Conservation (phyloP, 108 stramenopile species). For the Aurantiochytrium sp. region DNA sequence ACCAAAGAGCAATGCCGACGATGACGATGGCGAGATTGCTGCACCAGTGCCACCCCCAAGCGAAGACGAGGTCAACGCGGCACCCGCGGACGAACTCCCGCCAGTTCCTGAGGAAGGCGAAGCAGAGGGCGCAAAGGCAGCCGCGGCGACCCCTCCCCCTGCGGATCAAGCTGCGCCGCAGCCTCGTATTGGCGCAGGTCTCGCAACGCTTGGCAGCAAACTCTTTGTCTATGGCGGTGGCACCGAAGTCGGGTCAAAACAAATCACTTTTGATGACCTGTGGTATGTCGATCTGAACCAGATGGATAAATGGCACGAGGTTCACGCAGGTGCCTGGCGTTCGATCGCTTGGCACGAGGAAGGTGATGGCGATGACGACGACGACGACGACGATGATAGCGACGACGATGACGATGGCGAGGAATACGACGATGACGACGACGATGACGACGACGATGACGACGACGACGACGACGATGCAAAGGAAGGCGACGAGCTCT, state of each 20-base stretch:
- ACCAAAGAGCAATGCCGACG: too few relatives aligned
- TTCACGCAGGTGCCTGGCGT: neutral
- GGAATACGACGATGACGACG: neutral
- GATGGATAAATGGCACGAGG: neutral
- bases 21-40: too few relatives aligned
- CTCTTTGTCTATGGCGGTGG: neutral
- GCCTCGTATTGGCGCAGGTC: neutral
- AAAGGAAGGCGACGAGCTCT: neutral
- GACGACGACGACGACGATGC: neutral
- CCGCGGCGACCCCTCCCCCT: neutral
- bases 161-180: neutral
- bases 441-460: conserved; percentile 1
- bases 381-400: neutral
- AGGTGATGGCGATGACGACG: neutral
- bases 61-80: too few relatives aligned
- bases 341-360: neutral
- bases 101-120: neutral
- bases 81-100: too few relatives aligned
- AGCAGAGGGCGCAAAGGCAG: neutral
- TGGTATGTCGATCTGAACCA: conserved; percentile 14
- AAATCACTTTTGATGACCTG: neutral
- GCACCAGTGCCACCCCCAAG: too few relatives aligned
- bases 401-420: neutral
- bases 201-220: neutral
- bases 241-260: neutral